These are phyloP conservation scores for Saccharum officinarum DNA, from an alignment of 176 grass and related monocot genomes.

Conservation along the genomic window DNA sequence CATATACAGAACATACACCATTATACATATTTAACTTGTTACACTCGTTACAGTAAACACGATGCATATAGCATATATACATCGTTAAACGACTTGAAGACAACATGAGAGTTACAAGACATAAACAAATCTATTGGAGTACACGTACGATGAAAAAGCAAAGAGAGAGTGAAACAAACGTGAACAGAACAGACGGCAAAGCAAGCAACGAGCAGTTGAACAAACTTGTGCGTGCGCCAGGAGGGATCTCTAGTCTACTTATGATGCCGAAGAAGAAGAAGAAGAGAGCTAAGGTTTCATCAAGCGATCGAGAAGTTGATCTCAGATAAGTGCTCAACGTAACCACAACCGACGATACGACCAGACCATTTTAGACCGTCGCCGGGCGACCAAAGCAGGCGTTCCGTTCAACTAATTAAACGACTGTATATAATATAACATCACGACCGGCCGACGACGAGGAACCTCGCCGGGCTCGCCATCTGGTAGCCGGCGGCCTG, in stretches of 20 bases:
- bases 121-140: background rate
- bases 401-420: background rate
- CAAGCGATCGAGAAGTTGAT: no score
- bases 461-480: conserved; percentile 47
- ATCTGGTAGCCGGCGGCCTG: conserved; percentile 34
- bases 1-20: no score
- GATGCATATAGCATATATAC: background rate
- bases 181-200: background rate
- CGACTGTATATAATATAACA: background rate
- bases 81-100: background rate
- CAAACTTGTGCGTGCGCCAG: background rate
- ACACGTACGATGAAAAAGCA: background rate
- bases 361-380: background rate
- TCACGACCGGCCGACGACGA: conserved; percentile 38
- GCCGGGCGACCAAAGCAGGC: background rate
- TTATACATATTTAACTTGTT: background rate
- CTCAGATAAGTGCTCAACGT: background rate
- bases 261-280: background rate
- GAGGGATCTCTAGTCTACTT: background rate
- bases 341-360: background rate
- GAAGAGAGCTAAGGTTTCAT: no score
- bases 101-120: background rate
- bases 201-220: background rate
- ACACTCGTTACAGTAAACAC: background rate
- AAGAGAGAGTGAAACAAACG: background rate